Base-by-base conservation (phyloP, 306 rosid genomes). In the Acacia confusa region DNA sequence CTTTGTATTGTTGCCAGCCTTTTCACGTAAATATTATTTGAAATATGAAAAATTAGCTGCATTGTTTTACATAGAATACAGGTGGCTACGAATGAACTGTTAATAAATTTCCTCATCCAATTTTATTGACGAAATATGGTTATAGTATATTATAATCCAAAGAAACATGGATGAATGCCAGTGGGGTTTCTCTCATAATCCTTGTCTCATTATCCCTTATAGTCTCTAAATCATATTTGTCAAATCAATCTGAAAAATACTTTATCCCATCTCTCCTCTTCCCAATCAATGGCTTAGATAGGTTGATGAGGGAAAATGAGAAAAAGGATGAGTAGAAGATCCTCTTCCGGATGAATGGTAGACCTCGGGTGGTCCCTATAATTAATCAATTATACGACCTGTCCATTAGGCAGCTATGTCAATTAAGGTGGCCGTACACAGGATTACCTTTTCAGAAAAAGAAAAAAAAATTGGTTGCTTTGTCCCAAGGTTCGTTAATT, bases 401-500 rank as follows among this genome's bases (percentile, higher is more conserved):
- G 61, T 73, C 34, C 67, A 63, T 52, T 50, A 73, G 71, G 58
- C 48, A 55, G 72, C 63, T 32, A 48, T 14, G 40, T 24, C 41
- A 30, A 10, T 74, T 79, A 22, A 63, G 32, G 17, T 76, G 68
- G 70, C 79, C 70, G 75, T 34, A 68, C 43, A 66, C 17, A 27
- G 80, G 61, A 55, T 55, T 9, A 55, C 61, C 25, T n/a, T 16
- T 50, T 53, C 25, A 53, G 4, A 7, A 53, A 19, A 53, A 7
- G 3, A 7, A 20, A 15, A 19, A 9, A 12, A 13, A 55, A 7
- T 61, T 61, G 66, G 71, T 52, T 75, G 38, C 79, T 32, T 65
- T 22, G 28, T 77, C 69, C 40, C 9, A 27, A 53, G 57, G 36
- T 69, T 84, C 45, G 72, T 78, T 78, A 52, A 75, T 78, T 64